phyloP scores from a whole-genome alignment of 495 filamentous ascomycete species.

The Oidiodendron maius region DNA sequence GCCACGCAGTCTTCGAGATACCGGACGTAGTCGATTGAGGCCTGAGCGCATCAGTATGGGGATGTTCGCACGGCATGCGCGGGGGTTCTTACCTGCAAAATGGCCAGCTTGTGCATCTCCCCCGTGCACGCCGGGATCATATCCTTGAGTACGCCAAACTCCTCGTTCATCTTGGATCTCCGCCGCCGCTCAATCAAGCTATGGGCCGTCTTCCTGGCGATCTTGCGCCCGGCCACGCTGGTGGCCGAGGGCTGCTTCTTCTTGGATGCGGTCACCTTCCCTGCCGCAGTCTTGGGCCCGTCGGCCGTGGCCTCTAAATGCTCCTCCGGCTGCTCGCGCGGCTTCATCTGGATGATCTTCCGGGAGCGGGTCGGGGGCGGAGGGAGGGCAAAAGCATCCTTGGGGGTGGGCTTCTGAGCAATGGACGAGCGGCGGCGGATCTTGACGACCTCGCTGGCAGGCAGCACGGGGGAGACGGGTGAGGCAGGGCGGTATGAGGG shows the following conservation, averaged over 20 bases:
- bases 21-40: slow-evolving; percentile 93
- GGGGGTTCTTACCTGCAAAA: slow-evolving; percentile 67
- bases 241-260: slow-evolving; percentile 65
- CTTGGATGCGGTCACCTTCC: slow-evolving; percentile 42
- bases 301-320: slow-evolving; percentile 12
- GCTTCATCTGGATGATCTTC: slow-evolving; percentile 99
- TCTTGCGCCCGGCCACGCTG: slow-evolving; percentile 82
- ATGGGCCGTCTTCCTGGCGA: slow-evolving; percentile 92
- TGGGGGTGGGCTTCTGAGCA: slow-evolving; percentile 43
- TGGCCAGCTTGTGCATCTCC: slow-evolving; percentile 96
- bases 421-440: slow-evolving; percentile 50
- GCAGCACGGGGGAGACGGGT: slow-evolving; percentile 49
- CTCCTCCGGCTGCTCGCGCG: slow-evolving; percentile 38
- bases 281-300: slow-evolving; percentile 18
- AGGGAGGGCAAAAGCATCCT: slow-evolving; percentile 69
- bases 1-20: slow-evolving; percentile 87
- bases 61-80: background rate
- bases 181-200: slow-evolving; percentile 88
- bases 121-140: slow-evolving; percentile 92
- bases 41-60: slow-evolving; percentile 44
- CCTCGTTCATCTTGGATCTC: slow-evolving; percentile 98
- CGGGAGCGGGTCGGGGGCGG: slow-evolving; percentile 87
- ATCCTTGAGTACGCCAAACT: slow-evolving; percentile 87
- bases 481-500: slow-evolving; percentile 48
- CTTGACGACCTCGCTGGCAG: slow-evolving; percentile 49